Evolutionary conservation across 2,329 filamentous ascomycete species (phyloP).

Genomic region (Ascochyta viciae-villosae): DNA sequence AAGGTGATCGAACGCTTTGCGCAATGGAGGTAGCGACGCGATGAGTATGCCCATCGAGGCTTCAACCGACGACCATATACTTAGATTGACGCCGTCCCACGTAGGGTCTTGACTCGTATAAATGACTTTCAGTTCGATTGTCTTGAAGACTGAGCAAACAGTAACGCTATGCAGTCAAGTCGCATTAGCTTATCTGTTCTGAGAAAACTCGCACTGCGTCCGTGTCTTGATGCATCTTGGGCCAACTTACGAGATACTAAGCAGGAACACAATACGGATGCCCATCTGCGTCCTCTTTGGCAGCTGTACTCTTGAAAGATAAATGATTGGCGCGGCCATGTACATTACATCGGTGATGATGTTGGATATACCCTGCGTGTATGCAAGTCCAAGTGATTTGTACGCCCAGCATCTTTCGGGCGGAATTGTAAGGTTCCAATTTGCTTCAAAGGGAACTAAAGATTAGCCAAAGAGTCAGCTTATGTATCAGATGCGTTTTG

Average conservation of each 20-base stretch:
- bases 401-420: conserved; percentile 29
- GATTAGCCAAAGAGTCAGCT: too few species aligned
- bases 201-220: not conserved
- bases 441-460: conserved; percentile 28
- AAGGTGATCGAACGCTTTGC: conserved; percentile 30
- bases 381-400: conserved; percentile 25
- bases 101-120: conserved; percentile 30
- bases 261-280: conserved; percentile 37
- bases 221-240: too few species aligned
- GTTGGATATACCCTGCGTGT: conserved; percentile 36
- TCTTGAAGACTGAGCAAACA: conserved; percentile 39
- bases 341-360: conserved; percentile 38
- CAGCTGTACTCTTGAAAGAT: conserved; percentile 34
- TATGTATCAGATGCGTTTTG: too few species aligned
- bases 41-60: conserved; percentile 29
- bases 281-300: conserved; percentile 33
- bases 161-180: conserved; percentile 25
- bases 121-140: conserved; percentile 30
- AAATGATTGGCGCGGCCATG: conserved; percentile 36
- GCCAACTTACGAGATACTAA: conserved; percentile 36
- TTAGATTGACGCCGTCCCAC: conserved; percentile 32
- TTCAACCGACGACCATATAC: conserved; percentile 35
- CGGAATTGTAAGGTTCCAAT: conserved; percentile 32
- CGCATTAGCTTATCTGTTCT: too few species aligned
- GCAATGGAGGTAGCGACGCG: conserved; percentile 32